Percentiles rank a stretch among this genome's conserved stretches.
Evolutionary conservation across 768 basidiomycete genomes (phyloP).

Genomic region (Tricholoma sp.): DNA sequence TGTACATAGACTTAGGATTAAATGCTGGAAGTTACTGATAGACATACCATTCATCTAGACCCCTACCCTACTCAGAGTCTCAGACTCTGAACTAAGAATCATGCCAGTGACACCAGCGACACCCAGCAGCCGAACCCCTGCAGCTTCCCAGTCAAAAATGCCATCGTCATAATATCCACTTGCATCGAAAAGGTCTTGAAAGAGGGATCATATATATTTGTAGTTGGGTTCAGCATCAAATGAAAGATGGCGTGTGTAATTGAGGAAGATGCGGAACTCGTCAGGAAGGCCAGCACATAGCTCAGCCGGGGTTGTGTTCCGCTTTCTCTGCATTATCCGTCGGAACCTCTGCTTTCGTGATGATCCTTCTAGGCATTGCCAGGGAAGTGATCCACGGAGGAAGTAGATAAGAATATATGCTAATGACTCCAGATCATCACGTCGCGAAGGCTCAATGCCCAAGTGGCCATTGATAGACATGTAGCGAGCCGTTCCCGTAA

Average conservation of each 20-base stretch:
- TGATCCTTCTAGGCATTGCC: conserved; percentile 27
- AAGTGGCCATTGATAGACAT: conserved; percentile 20
- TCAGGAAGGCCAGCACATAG: neutral
- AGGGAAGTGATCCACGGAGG: conserved; percentile 74
- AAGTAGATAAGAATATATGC: conserved; percentile 69
- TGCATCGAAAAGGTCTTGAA: conserved; percentile 24
- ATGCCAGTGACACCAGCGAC: neutral
- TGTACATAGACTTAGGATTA: neutral
- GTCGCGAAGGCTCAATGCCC: conserved; percentile 82
- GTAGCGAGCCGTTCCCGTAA: neutral
- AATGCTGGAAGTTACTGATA: neutral
- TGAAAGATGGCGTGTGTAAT: conserved; percentile 35
- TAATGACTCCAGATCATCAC: conserved; percentile 94
- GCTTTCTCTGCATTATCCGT: neutral
- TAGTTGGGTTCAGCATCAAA: conserved; percentile 61
- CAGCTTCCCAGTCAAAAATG: conserved; percentile 44
- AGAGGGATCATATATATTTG: conserved; percentile 52
- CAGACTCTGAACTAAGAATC: neutral
- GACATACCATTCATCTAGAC: neutral
- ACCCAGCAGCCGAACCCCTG: neutral
- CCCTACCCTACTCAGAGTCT: neutral
- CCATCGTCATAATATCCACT: conserved; percentile 52
- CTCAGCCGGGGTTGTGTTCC: neutral
- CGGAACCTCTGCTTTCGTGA: conserved; percentile 2
- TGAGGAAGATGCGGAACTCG: neutral